These are phyloP conservation scores for Saussurea involucrata DNA, from an alignment of 129 eudicot species.

Conservation along the genomic window DNA sequence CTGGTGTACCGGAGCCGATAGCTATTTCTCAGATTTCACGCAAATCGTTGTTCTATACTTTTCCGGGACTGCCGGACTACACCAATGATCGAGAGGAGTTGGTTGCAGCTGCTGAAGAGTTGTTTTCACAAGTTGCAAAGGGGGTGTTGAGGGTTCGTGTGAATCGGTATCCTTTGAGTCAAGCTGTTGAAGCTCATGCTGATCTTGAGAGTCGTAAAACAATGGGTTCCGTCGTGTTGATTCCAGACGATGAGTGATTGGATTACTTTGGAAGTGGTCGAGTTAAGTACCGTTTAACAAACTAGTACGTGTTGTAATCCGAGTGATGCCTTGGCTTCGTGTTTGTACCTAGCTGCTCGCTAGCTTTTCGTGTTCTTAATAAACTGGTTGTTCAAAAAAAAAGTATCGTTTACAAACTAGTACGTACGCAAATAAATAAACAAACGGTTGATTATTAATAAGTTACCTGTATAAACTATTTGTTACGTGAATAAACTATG, in stretches of 20 bases:
- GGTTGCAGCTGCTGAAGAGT: conserved; percentile 47
- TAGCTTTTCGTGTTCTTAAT: too few relatives aligned
- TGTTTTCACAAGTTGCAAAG: conserved; percentile 37
- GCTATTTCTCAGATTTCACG: conserved; percentile 39
- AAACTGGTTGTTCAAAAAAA: too few relatives aligned
- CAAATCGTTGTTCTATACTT: conserved; percentile 51
- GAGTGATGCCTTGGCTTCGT: too few relatives aligned
- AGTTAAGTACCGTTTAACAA: too few relatives aligned
- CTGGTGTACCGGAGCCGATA: conserved; percentile 58
- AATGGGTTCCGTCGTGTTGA: conserved; percentile 52
- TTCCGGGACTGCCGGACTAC: conserved; percentile 48
- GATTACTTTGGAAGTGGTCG: too few relatives aligned
- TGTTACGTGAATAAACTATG: too few relatives aligned
- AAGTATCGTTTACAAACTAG: too few relatives aligned
- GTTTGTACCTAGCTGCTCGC: too few relatives aligned
- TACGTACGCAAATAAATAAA: too few relatives aligned
- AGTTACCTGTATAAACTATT: too few relatives aligned
- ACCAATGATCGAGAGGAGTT: conserved; percentile 43
- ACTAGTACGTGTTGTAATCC: too few relatives aligned
- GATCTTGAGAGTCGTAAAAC: conserved; percentile 60
- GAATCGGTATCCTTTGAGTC: conserved; percentile 54
- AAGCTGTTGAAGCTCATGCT: conserved; percentile 60
- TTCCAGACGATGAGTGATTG: conserved; percentile 31
- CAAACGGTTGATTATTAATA: too few relatives aligned
- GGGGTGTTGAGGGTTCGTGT: conserved; percentile 49